Evolutionary conservation across 371 early-diverging fungal genomes (phyloP).

Genomic region (Syncephalastrum sp.): DNA sequence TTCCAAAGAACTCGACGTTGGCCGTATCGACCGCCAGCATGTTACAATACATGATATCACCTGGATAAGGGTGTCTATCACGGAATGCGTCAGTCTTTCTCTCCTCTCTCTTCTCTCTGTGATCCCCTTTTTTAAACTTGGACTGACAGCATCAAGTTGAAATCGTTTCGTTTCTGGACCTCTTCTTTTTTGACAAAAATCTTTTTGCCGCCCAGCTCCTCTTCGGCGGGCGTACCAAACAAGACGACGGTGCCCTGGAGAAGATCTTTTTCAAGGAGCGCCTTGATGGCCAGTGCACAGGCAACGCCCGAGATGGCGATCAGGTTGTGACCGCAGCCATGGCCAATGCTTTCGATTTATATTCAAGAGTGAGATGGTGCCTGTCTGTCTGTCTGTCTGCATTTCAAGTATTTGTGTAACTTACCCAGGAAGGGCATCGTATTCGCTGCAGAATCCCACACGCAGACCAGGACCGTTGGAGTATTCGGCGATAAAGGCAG

Average conservation of each 20-base stretch:
- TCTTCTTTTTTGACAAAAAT: conserved; percentile 60
- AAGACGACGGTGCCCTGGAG: conserved; percentile 62
- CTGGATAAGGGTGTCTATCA: conserved; percentile 28
- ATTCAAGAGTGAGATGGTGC: background rate
- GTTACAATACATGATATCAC: conserved; percentile 27
- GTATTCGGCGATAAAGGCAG: conserved; percentile 66
- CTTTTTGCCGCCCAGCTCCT: conserved; percentile 71
- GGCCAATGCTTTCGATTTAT: conserved; percentile 45
- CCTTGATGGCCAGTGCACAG: conserved; percentile 57
- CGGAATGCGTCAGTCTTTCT: background rate
- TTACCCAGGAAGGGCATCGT: conserved; percentile 67
- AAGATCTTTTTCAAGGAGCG: conserved; percentile 48
- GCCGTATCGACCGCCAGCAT: conserved; percentile 46
- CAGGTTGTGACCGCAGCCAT: conserved; percentile 69
- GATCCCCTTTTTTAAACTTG: conserved; percentile 11
- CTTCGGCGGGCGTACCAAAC: conserved; percentile 85
- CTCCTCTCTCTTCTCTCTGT: too few species aligned
- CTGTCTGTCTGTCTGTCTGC: background rate
- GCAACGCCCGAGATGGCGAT: conserved; percentile 74
- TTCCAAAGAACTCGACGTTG: conserved; percentile 61
- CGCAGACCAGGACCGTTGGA: conserved; percentile 40
- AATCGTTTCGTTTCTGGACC: conserved; percentile 58
- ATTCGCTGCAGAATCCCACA: conserved; percentile 62
- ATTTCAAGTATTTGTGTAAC: conserved; percentile 10
- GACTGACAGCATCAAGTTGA: conserved; percentile 70